These are phyloP conservation scores for Rubroboletus pulcherrimus DNA, from an alignment of 768 basidiomycete genomes.

Conservation along the genomic window DNA sequence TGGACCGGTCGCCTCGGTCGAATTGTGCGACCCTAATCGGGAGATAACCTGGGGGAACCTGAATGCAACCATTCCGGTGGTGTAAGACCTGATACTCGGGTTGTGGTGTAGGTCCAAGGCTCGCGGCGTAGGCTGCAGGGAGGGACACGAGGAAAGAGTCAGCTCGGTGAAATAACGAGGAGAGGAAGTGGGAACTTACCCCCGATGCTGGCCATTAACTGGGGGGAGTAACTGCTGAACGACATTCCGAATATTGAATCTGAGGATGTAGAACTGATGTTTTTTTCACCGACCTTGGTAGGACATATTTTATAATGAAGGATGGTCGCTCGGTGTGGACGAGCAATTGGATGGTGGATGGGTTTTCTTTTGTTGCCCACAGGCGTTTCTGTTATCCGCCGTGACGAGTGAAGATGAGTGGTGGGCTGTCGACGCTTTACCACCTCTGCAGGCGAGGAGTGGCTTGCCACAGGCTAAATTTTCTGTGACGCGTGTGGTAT, in stretches of 20 bases:
- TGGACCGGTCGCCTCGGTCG: neutral
- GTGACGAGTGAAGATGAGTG: too few species aligned
- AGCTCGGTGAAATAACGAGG: neutral
- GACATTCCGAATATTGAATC: slow-evolving; percentile 3
- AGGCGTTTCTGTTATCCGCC: neutral
- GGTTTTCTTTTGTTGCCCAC: neutral
- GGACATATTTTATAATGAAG: slow-evolving; percentile 7
- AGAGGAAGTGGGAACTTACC: neutral
- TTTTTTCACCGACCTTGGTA: neutral
- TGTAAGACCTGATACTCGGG: slow-evolving; percentile 12
- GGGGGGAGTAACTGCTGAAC: neutral
- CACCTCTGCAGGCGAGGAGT: neutral
- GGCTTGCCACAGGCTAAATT: neutral
- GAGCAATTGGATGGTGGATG: neutral
- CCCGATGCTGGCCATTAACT: slow-evolving; percentile 5
- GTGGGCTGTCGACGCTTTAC: slow-evolving; percentile 1
- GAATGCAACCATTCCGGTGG: neutral
- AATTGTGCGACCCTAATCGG: slow-evolving; percentile 18
- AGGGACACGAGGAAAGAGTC: neutral
- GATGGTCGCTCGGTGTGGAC: slow-evolving; percentile 4
- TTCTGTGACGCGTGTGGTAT: neutral
- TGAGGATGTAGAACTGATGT: neutral
- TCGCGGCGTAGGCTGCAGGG: slow-evolving; percentile 7
- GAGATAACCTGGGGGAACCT: slow-evolving; percentile 12
- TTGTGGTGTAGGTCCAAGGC: neutral